These are phyloP conservation scores for Syzygium aqueum DNA, from an alignment of 345 rosid species.

Conservation along the genomic window DNA sequence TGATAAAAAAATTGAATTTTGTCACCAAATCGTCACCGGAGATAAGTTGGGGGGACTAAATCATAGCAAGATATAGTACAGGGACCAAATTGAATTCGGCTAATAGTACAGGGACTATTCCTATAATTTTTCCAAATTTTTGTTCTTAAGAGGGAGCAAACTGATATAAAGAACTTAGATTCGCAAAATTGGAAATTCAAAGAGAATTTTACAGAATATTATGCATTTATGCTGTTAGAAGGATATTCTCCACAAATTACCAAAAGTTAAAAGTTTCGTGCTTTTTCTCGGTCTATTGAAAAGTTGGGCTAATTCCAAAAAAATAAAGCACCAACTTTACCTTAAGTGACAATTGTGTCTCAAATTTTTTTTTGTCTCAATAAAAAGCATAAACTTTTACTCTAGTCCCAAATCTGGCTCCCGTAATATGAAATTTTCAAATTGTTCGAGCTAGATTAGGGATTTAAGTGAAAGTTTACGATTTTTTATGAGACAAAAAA, in stretches of 20 bases:
- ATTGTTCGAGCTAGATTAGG: too few species aligned
- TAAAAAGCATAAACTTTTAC: too few species aligned
- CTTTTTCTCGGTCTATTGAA: not conserved
- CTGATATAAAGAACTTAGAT: too few species aligned
- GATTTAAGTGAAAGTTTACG: too few species aligned
- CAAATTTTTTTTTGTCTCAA: too few species aligned
- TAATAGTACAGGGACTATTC: not conserved
- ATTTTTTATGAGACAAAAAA: too few species aligned
- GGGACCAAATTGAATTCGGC: not conserved
- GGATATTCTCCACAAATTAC: not conserved
- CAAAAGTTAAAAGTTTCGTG: not conserved
- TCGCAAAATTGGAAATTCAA: not conserved
- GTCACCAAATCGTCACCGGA: not conserved
- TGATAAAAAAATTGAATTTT: not conserved
- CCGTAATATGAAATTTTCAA: too few species aligned
- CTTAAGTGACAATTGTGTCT: too few species aligned
- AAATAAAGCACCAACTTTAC: too few species aligned
- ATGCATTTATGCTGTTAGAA: not conserved
- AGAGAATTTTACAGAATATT: not conserved
- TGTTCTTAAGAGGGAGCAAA: too few species aligned
- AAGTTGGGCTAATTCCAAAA: not conserved
- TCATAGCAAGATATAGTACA: not conserved
- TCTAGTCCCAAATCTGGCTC: too few species aligned
- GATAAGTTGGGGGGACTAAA: not conserved
- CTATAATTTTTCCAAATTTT: not conserved